phyloP scores from a whole-genome alignment of 306 rosid species.

The Trifolium subterraneum region DNA sequence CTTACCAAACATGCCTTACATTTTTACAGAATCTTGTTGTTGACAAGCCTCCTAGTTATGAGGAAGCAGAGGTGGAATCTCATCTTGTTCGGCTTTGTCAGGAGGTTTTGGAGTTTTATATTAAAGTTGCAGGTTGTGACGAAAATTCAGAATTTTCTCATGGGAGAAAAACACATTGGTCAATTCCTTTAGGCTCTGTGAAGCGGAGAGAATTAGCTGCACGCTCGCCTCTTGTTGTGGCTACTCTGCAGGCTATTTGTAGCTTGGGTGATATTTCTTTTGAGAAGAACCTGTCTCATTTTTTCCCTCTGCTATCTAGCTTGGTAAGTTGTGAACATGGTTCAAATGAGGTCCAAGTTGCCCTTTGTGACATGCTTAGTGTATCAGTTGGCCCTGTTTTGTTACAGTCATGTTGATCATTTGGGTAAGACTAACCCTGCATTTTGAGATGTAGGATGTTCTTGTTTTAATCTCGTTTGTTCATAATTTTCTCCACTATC shows the following conservation, averaged over 20 bases:
- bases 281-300: constrained; percentile 69
- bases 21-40: constrained; percentile 77
- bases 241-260: constrained; percentile 87
- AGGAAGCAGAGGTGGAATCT: constrained; percentile 74
- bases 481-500: constrained; percentile 37
- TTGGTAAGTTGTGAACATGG: constrained; percentile 96
- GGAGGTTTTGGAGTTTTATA: constrained; percentile 77
- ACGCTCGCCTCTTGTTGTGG: constrained; percentile 90
- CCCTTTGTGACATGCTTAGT: constrained; percentile 89
- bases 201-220: constrained; percentile 87
- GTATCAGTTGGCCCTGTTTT: constrained; percentile 86
- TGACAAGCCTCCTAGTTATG: constrained; percentile 70
- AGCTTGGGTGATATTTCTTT: constrained; percentile 76
- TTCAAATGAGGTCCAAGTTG: constrained; percentile 84
- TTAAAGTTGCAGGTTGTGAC: constrained; percentile 66
- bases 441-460: constrained; percentile 63
- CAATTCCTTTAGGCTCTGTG: constrained; percentile 86
- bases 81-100: constrained; percentile 70
- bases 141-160: constrained; percentile 58
- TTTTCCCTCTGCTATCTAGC: constrained; percentile 84
- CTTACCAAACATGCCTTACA: constrained; percentile 92
- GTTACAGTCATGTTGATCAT: constrained; percentile 71
- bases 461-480: constrained; percentile 49
- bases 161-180: constrained; percentile 65
- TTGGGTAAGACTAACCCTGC: constrained; percentile 49